Conservation (phyloP, 2,329 filamentous ascomycete species). For the Hymenoscyphus fructigenus region DNA sequence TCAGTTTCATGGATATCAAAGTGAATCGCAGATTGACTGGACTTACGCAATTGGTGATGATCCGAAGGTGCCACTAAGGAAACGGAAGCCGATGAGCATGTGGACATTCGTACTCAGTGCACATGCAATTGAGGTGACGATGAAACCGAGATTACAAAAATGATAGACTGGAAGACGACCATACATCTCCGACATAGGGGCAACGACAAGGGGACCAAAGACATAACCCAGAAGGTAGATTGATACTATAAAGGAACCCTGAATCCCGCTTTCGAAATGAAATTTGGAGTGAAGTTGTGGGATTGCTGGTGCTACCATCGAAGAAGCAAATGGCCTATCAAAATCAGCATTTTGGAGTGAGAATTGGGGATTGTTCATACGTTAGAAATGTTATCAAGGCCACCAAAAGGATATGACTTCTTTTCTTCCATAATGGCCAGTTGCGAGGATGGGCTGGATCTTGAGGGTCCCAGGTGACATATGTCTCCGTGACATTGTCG, state of each 20-base stretch:
- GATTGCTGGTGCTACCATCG: conserved; percentile 1
- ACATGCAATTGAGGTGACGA: conserved; percentile 53
- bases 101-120: conserved; percentile 48
- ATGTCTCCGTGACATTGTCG: neutral
- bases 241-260: neutral
- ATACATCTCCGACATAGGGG: conserved; percentile 60
- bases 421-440: conserved; percentile 5
- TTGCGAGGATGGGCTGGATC: neutral
- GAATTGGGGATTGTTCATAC: neutral
- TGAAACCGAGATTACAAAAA: conserved; percentile 48
- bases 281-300: neutral
- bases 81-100: conserved; percentile 57
- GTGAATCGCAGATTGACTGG: conserved; percentile 2
- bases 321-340: neutral
- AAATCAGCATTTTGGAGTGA: conserved; percentile 2
- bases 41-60: conserved; percentile 35
- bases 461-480: neutral
- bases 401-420: neutral
- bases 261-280: neutral
- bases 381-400: conserved; percentile 3
- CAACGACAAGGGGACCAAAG: conserved; percentile 29
- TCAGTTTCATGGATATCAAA: neutral
- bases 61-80: conserved; percentile 53
- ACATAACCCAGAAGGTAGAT: conserved; percentile 23
- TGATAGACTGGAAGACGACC: conserved; percentile 54